A percentile compares a stretch with the other conserved stretches of the same genome.
Evolutionary conservation across 805 yeast species (phyloP).

Genomic region (Wickerhamiella sergipiensis): DNA sequence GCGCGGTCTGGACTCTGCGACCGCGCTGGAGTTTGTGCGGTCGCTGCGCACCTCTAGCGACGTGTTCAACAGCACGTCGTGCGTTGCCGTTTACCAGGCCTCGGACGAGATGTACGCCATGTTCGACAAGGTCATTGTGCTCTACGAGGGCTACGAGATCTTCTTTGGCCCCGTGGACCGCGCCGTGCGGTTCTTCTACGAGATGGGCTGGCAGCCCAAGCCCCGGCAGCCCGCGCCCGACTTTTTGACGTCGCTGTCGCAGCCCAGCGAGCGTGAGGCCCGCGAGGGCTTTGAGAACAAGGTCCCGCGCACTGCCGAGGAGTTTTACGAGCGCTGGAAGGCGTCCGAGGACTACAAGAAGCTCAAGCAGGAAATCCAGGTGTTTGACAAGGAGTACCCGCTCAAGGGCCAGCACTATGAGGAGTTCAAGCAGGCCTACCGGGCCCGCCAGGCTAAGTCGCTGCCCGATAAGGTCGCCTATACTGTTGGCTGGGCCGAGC

Average conservation of each 20-base stretch:
- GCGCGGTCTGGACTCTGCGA: slow-evolving; percentile 73
- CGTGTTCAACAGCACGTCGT: slow-evolving; percentile 39
- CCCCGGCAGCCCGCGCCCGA: slow-evolving; percentile 59
- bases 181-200: slow-evolving; percentile 45
- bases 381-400: slow-evolving; percentile 24
- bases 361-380: slow-evolving; percentile 34
- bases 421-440: slow-evolving; percentile 26
- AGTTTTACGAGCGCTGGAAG: slow-evolving; percentile 48
- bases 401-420: slow-evolving; percentile 24
- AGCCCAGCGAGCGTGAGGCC: slow-evolving; percentile 45
- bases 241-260: slow-evolving; percentile 55
- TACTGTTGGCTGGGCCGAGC: slow-evolving; percentile 33
- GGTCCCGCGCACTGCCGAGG: slow-evolving; percentile 50
- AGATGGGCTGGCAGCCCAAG: slow-evolving; percentile 54
- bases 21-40: slow-evolving; percentile 61
- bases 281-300: slow-evolving; percentile 34
- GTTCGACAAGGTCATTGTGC: slow-evolving; percentile 48
- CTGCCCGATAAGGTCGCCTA: slow-evolving; percentile 30
- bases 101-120: slow-evolving; percentile 50
- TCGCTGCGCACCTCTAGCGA: slow-evolving; percentile 52
- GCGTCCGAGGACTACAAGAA: slow-evolving; percentile 33
- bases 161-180: slow-evolving; percentile 45
- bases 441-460: slow-evolving; percentile 28
- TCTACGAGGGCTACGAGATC: slow-evolving; percentile 49
- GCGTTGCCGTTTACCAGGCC: slow-evolving; percentile 60